Evolutionary conservation across 2,329 filamentous ascomycete species (phyloP).

Genomic region (Decorospora gaudefroyi): DNA sequence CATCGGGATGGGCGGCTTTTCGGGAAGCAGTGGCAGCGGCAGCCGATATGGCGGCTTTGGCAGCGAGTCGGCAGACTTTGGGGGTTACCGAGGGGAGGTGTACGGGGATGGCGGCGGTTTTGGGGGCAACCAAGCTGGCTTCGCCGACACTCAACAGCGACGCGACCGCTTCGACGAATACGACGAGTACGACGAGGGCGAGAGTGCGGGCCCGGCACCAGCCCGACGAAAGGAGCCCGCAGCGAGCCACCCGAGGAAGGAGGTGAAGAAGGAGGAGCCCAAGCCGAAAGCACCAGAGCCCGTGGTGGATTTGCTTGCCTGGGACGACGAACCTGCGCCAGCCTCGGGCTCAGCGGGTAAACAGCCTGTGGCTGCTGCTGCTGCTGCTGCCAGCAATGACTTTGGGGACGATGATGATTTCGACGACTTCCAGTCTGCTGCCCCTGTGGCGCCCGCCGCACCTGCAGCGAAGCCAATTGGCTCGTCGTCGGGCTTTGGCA

Average conservation of each 20-base stretch:
- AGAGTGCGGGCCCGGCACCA: constrained; percentile 55
- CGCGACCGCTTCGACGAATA: constrained; percentile 92
- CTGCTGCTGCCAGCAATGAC: constrained; percentile 48
- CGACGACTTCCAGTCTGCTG: constrained; percentile 93
- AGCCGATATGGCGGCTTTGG: constrained; percentile 88
- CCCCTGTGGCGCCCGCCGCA: constrained; percentile 55
- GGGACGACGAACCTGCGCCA: constrained; percentile 73
- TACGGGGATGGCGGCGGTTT: constrained; percentile 97
- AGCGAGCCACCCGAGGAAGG: constrained; percentile 42
- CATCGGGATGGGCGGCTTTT: constrained; percentile 59
- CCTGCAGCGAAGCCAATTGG: constrained; percentile 41
- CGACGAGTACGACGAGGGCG: constrained; percentile 88
- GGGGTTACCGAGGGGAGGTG: constrained; percentile 72
- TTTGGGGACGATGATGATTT: constrained; percentile 82
- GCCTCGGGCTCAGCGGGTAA: constrained; percentile 53
- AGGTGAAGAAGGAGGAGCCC: constrained; percentile 68
- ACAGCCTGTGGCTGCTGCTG: constrained; percentile 49
- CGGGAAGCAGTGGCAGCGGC: constrained; percentile 56
- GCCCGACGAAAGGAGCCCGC: constrained; percentile 57
- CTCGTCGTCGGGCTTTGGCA: constrained; percentile 62
- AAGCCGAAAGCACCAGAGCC: constrained; percentile 75
- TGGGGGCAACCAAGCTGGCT: constrained; percentile 71
- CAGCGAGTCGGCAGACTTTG: constrained; percentile 63
- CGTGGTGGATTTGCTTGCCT: constrained; percentile 91
- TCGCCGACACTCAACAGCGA: constrained; percentile 65